Base-by-base conservation (phyloP, 495 filamentous ascomycete genomes). In the Letharia lupina region DNA sequence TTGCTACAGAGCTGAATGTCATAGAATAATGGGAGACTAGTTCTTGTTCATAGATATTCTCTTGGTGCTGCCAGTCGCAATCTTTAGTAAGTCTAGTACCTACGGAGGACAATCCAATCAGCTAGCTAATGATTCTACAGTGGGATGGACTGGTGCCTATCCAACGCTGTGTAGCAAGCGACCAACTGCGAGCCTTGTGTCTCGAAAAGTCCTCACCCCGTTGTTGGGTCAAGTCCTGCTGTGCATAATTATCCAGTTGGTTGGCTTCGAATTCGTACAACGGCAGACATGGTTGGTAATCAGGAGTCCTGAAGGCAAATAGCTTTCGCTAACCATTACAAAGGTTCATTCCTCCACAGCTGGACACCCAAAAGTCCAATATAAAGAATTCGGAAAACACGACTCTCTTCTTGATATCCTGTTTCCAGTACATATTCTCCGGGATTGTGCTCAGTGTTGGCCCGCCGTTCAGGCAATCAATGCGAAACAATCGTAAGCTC, bases 11-110 rank as follows among this genome's bases (percentile, higher is more conserved):
- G 31, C 28, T 31, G 2, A 37, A 60, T 18, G 6, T 39, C 9
- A n/a, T 28, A 31, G 18, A 64, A 70, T 76, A 60, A 73, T 28
- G 15, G 20, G 35, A 39, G 15, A 59, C 5, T 66, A 87, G 84
- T 98, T 96, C 73, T 80, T 99, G 4, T 97, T 91, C 73, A 96
- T 99, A 73, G 95, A 99, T 70, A 82, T 99, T 41, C 78, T 87
- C 41, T 83, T 99, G 42, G 98, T 99, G 65, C 80, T 99, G 54
- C 95, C 95, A 18, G 95, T 99, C 64, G 94, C 94, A 37, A 90
- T 99, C 45, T 97, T 97, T 73, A 99, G 87, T 90, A 77, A 80
- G 84, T 79, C 35, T 61, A 47, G 13, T 67, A 70, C 42, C 66
- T 60, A 41, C 45, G 15, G 31, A 4, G 10, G 31, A 28, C 18